Evolutionary conservation across 768 basidiomycete genomes (phyloP).

Genomic region (Terana coerulea): DNA sequence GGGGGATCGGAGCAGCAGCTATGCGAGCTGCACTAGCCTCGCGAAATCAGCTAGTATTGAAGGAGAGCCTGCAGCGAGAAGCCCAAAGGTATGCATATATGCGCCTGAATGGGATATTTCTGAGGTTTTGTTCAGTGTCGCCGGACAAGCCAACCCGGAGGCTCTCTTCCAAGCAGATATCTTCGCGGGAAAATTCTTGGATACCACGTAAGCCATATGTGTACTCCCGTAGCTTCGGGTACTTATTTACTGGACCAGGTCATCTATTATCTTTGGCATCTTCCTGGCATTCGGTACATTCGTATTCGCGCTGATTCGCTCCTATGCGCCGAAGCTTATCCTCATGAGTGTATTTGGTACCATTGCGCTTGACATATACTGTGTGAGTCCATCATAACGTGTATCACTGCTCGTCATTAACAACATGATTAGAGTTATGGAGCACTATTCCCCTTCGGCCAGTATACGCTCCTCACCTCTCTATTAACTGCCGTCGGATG

Average conservation of each 20-base stretch:
- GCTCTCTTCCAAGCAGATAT: slow-evolving; percentile 35
- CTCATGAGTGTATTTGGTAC: slow-evolving; percentile 45
- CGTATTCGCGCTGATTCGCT: slow-evolving; percentile 41
- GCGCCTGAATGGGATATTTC: neutral
- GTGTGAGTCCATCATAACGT: slow-evolving; percentile 34
- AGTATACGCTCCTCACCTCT: slow-evolving; percentile 40
- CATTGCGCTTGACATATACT: slow-evolving; percentile 42
- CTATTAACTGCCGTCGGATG: slow-evolving; percentile 41
- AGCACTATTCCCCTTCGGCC: slow-evolving; percentile 44
- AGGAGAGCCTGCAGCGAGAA: slow-evolving; percentile 25
- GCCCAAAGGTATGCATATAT: slow-evolving; percentile 28
- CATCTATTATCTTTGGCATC: slow-evolving; percentile 42
- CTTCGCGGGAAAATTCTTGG: slow-evolving; percentile 49
- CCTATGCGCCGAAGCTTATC: slow-evolving; percentile 41
- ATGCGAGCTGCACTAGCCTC: slow-evolving; percentile 47
- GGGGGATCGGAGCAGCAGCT: slow-evolving; percentile 51
- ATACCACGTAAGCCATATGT: slow-evolving; percentile 28
- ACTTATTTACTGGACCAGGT: slow-evolving; percentile 22
- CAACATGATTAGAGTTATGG: slow-evolving; percentile 36
- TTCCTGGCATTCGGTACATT: slow-evolving; percentile 47
- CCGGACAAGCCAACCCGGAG: slow-evolving; percentile 36
- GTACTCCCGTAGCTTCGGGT: neutral
- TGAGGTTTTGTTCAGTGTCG: slow-evolving; percentile 22
- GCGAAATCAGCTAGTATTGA: slow-evolving; percentile 30
- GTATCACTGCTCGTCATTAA: slow-evolving; percentile 21